These are phyloP conservation scores for Cutaneotrichosporon daszewskae DNA, from an alignment of 1,284 basidiomycete species.

Conservation along the genomic window DNA sequence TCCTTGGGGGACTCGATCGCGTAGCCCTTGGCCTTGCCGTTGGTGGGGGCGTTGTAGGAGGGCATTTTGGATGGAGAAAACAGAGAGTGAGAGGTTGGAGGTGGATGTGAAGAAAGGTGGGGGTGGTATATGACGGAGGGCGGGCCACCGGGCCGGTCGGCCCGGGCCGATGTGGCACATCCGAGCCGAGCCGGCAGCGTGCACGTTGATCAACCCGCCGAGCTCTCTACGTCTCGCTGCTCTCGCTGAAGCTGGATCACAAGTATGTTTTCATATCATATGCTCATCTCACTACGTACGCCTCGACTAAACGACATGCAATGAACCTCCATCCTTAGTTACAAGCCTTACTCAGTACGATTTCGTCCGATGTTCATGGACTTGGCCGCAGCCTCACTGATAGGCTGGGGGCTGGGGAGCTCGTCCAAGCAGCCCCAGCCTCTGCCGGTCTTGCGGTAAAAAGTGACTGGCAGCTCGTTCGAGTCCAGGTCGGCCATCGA, in stretches of 20 bases:
- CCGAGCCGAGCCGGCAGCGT: no score
- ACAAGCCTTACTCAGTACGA: not conserved
- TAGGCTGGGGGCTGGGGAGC: conserved; percentile 1
- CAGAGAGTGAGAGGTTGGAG: not conserved
- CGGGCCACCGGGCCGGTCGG: not conserved
- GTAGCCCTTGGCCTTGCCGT: conserved; percentile 29
- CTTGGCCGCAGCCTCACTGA: conserved; percentile 6
- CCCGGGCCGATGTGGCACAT: no score
- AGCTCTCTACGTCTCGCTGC: no score
- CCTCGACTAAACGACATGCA: not conserved
- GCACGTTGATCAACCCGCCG: no score
- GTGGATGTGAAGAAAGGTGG: not conserved
- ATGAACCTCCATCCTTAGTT: not conserved
- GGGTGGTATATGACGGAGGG: not conserved
- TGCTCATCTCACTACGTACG: no score
- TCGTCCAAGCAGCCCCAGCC: conserved; percentile 2
- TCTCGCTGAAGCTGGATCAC: no score
- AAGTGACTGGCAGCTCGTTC: conserved; percentile 38
- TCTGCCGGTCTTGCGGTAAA: conserved; percentile 24
- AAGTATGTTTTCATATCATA: no score
- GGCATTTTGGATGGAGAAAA: not conserved
- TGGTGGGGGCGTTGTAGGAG: conserved; percentile 5
- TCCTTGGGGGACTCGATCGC: conserved; percentile 42
- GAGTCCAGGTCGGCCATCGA: conserved; percentile 40
- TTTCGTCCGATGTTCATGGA: conserved; percentile 5